phyloP scores from a whole-genome alignment of 306 rosid genomes.

The Neltuma alba region DNA sequence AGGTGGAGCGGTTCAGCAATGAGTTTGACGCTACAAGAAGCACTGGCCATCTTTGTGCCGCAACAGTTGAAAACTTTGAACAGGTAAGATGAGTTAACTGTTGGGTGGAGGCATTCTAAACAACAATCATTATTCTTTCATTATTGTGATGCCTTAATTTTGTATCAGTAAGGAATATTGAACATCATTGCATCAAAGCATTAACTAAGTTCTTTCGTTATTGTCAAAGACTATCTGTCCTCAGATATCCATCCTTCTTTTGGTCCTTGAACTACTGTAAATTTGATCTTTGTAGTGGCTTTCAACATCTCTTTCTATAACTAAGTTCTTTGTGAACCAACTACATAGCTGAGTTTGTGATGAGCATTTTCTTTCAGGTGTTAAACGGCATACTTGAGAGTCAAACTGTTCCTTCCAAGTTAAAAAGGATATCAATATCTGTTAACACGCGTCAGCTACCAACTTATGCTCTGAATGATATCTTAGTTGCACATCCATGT shows the following conservation, averaged over 20 bases:
- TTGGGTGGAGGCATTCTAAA: constrained; percentile 4
- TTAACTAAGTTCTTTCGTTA: neutral
- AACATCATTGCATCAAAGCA: neutral
- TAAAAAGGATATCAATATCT: constrained; percentile 61
- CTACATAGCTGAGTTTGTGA: neutral
- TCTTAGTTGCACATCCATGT: constrained; percentile 81
- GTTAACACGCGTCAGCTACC: constrained; percentile 57
- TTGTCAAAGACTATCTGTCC: neutral
- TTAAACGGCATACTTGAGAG: constrained; percentile 67
- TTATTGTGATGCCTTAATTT: constrained; percentile 20
- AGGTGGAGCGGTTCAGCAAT: constrained; percentile 66
- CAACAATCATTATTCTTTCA: neutral
- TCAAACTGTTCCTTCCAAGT: constrained; percentile 54
- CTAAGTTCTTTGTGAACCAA: neutral
- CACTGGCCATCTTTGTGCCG: constrained; percentile 84
- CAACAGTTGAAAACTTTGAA: constrained; percentile 77
- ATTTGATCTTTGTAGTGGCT: constrained; percentile 15
- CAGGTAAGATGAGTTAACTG: constrained; percentile 54
- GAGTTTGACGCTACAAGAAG: constrained; percentile 89
- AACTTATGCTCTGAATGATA: constrained; percentile 80
- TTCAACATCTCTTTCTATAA: constrained; percentile 18
- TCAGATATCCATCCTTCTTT: constrained; percentile 17
- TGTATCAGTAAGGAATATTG: constrained; percentile 2
- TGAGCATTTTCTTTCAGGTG: constrained; percentile 57
- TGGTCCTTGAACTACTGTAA: constrained; percentile 18